Evolutionary conservation across 139 green algal genomes (phyloP).

Genomic region (Marvania coccoides): DNA sequence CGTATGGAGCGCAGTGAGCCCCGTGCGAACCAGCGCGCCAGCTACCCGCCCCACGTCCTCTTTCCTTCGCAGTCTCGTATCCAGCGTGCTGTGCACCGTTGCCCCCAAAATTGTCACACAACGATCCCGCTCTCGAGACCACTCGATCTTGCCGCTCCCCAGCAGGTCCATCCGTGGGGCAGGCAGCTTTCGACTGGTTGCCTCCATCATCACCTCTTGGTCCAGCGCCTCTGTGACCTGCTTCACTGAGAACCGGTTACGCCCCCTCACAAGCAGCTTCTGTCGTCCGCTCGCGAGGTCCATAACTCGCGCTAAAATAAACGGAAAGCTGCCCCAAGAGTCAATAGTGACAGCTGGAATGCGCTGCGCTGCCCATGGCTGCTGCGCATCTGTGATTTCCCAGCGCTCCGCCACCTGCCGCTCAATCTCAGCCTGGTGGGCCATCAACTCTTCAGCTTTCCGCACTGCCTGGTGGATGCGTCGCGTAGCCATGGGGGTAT

Average conservation of each 20-base stretch:
- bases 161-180: slow-evolving; percentile 37
- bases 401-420: slow-evolving; percentile 12
- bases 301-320: slow-evolving; percentile 38
- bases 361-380: slow-evolving; percentile 20
- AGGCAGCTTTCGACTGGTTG: slow-evolving; percentile 18
- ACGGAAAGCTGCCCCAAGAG: slow-evolving; percentile 49
- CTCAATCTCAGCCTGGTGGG: slow-evolving; percentile 31
- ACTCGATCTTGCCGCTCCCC: slow-evolving; percentile 55
- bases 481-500: not conserved
- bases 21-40: not conserved
- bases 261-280: slow-evolving; percentile 55
- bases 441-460: slow-evolving; percentile 17
- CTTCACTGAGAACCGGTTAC: slow-evolving; percentile 46
- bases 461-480: not conserved
- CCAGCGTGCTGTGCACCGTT: not conserved
- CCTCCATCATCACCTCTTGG: slow-evolving; percentile 9
- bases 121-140: slow-evolving; percentile 42
- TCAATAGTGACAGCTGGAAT: slow-evolving; percentile 56
- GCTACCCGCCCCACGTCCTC: not conserved
- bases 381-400: not conserved
- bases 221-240: slow-evolving; percentile 16
- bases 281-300: slow-evolving; percentile 34
- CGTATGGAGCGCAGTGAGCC: not conserved
- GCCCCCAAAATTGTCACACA: slow-evolving; percentile 4
- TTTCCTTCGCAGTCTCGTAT: not conserved